These are phyloP conservation scores for Periconia sp. DNA, from an alignment of 2,329 filamentous ascomycete species.

Conservation along the genomic window DNA sequence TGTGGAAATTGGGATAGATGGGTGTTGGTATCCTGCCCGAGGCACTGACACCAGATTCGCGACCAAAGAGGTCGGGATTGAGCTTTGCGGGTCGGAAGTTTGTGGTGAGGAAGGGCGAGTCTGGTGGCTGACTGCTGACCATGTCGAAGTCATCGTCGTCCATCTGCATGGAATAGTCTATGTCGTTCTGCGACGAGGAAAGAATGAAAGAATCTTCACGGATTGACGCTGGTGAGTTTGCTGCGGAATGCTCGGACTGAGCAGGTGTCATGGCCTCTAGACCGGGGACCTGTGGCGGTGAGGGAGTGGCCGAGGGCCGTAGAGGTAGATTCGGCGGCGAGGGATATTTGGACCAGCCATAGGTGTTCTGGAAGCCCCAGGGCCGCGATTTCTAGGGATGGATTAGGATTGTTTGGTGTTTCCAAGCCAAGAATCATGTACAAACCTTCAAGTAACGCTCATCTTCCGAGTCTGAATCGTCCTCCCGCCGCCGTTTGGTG, in stretches of 20 bases:
- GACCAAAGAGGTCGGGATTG: constrained; percentile 34
- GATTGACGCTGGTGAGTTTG: constrained; percentile 34
- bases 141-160: constrained; percentile 42
- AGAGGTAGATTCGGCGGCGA: constrained; percentile 25
- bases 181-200: constrained; percentile 25
- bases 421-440: constrained; percentile 2
- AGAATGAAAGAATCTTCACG: constrained; percentile 23
- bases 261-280: constrained; percentile 38
- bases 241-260: constrained; percentile 32
- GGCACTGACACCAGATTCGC: constrained; percentile 22
- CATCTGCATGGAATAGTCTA: constrained; percentile 46
- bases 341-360: constrained; percentile 24
- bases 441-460: constrained; percentile 39
- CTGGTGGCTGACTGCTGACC: constrained; percentile 40
- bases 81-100: constrained; percentile 42
- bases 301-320: constrained; percentile 30
- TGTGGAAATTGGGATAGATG: constrained; percentile 46
- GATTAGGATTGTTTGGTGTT: constrained; percentile 5
- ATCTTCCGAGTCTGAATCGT: constrained; percentile 41
- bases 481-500: constrained; percentile 40
- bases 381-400: constrained; percentile 38
- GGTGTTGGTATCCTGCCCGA: constrained; percentile 47
- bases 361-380: constrained; percentile 24
- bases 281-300: constrained; percentile 34
- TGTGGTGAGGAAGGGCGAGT: constrained; percentile 37